Conservation (phyloP, 2,329 filamentous ascomycete genomes). For the Gaeumannomyces tritici region DNA sequence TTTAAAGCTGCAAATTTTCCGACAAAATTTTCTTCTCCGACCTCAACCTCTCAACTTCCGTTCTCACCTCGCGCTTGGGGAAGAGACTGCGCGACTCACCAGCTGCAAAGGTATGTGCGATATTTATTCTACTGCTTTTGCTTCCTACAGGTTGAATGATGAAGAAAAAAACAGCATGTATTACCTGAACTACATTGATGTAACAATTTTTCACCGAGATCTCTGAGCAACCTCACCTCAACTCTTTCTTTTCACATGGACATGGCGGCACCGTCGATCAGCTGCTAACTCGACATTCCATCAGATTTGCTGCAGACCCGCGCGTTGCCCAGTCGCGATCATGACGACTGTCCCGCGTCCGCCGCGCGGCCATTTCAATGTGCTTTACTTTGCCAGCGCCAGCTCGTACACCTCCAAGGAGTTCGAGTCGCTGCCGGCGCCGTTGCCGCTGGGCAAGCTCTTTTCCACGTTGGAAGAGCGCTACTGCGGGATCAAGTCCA, state of each 20-base stretch:
- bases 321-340: conserved; percentile 1
- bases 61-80: background rate
- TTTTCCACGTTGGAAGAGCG: conserved; percentile 58
- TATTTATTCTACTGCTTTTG: background rate
- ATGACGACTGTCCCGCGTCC: conserved; percentile 33
- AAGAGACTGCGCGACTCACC: background rate
- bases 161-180: conserved; percentile 26
- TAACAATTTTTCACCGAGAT: conserved; percentile 58
- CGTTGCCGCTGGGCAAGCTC: conserved; percentile 51
- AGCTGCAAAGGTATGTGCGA: conserved; percentile 2
- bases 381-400: conserved; percentile 76
- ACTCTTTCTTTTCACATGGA: background rate
- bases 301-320: background rate
- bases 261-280: background rate
- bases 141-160: conserved; percentile 16
- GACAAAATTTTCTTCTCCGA: background rate
- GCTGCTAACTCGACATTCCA: background rate
- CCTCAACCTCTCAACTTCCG: background rate
- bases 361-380: conserved; percentile 58
- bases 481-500: conserved; percentile 60
- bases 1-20: background rate
- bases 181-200: conserved; percentile 40
- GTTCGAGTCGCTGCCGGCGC: conserved; percentile 56
- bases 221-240: conserved; percentile 41
- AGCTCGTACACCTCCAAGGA: conserved; percentile 61